Evolutionary conservation across 192 early-diverging fungal species (phyloP).

Genomic region (Gonapodya sp.): DNA sequence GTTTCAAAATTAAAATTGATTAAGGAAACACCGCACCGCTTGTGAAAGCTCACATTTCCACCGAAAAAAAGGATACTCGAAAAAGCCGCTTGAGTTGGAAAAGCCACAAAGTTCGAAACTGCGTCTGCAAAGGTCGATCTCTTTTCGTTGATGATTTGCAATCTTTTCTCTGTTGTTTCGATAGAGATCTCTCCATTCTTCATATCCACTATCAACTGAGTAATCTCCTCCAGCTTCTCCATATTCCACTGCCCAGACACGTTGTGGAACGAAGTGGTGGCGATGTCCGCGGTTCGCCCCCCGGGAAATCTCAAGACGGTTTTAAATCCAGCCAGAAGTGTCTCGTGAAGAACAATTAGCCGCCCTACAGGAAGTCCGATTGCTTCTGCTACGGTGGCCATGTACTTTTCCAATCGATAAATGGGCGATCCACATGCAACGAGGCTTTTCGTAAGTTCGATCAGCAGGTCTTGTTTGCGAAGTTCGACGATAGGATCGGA

Average conservation of each 20-base stretch:
- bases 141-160: background rate
- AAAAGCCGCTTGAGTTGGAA: background rate
- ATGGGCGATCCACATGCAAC: background rate
- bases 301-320: background rate
- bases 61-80: background rate
- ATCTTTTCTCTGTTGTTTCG: background rate
- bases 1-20: background rate
- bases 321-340: background rate
- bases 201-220: background rate
- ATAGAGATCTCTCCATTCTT: background rate
- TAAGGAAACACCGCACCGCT: no score
- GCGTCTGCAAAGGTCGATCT: background rate
- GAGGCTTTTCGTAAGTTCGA: background rate
- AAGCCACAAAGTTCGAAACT: background rate
- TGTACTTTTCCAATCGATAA: background rate
- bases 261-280: background rate
- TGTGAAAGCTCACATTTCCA: background rate
- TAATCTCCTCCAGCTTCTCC: background rate
- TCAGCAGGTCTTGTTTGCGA: background rate
- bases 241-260: background rate
- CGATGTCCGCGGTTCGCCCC: background rate
- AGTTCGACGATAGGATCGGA: background rate
- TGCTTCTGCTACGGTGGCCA: background rate
- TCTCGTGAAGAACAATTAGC: background rate
- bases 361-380: background rate